These are phyloP conservation scores for Pseudopyricularia cyperi DNA, from an alignment of 2,329 filamentous ascomycete species.

Conservation along the genomic window DNA sequence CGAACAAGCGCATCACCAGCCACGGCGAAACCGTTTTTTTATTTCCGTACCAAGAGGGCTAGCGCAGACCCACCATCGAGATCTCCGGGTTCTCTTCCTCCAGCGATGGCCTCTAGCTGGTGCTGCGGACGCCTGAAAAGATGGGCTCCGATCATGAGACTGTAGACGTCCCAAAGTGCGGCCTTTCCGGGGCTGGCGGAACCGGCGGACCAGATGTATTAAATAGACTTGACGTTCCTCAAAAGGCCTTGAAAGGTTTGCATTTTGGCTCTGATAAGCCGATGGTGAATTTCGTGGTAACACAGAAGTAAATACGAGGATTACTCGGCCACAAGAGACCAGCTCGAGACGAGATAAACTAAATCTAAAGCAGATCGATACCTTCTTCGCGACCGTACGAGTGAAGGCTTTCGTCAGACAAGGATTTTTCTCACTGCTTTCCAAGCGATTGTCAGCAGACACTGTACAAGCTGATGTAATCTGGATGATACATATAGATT, in stretches of 20 bases:
- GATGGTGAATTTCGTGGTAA: no score
- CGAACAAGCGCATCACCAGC: background rate
- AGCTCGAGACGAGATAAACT: no score
- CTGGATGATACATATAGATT: no score
- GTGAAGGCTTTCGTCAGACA: no score
- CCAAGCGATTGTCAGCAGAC: no score
- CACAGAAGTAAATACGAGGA: no score
- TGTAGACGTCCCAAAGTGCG: background rate
- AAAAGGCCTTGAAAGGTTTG: background rate
- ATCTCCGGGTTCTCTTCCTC: background rate
- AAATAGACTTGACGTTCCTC: background rate
- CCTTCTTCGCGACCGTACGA: no score
- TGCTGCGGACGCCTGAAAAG: background rate
- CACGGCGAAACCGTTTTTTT: background rate
- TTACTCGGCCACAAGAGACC: no score
- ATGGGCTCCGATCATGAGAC: background rate
- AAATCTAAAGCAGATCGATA: no score
- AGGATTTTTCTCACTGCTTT: no score
- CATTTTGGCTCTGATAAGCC: constrained; percentile 9
- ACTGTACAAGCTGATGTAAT: no score
- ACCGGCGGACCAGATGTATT: background rate
- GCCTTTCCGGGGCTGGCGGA: background rate
- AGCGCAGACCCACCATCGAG: background rate
- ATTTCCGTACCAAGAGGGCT: background rate
- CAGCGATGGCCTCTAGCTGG: background rate